Base-by-base conservation (phyloP, 345 rosid species). In the Eucalyptus victrix region DNA sequence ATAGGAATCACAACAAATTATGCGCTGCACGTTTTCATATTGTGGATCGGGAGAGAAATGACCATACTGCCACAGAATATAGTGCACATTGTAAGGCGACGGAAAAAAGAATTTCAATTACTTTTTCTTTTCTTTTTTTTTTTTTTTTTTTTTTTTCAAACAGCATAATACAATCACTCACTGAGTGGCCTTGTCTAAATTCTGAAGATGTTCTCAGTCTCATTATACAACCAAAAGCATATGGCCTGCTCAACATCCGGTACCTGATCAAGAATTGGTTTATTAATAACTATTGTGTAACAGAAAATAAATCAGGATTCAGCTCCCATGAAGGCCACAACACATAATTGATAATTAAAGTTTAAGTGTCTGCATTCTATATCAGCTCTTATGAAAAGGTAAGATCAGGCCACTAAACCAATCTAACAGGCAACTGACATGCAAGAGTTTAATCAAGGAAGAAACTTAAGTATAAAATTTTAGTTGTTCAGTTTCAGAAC, bases 31-130 rank as follows among this genome's bases (percentile, higher is more conserved):
- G 89, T 98, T 96, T 92, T 97, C 99, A 91, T 97, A 97, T 89
- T 96, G 98, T 18, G 99, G 99, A 94, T 98, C 99, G 11, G 97
- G 97, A 91, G 96, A 98, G 96, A 97, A 98, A 95, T 98, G 99
- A 80, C 99, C 99, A 91, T 93, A 97, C 99, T 98, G 96, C 95
- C 93, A 91, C 86, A 91, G 76, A 56, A 91, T 50, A 88, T 80
- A 23, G 83, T 37, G 15, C 83, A 13, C 45, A 37, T 76, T 76
- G 28, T 76, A 76, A 76, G 83, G 83, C 23, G 2, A 76, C 16
- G 11, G 81, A 32, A 58, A 86, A 81, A 86, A 91, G 4, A 26
- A 89, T 86, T 14, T 50, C 30, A 72, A 67, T 58, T 86, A 23
- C 24, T 56, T 12, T 50, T 53, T 56, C 4, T 53, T 53, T 56